A percentile compares a stretch with the other conserved stretches of the same genome.
phyloP scores from a whole-genome alignment of 305 asterid genomes.

The Withania somnifera region DNA sequence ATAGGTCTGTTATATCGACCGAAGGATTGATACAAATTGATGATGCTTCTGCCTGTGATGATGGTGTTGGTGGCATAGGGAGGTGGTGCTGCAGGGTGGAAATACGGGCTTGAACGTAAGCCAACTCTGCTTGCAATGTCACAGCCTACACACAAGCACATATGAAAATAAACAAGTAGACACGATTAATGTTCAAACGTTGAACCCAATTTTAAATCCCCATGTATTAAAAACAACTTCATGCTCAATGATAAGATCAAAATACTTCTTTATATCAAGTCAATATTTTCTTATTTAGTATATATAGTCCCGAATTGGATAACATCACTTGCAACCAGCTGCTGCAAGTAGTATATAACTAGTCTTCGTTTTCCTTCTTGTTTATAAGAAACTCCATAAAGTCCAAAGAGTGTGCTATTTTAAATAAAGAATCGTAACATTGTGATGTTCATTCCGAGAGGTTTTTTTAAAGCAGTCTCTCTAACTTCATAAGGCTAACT shows the following conservation, averaged over 20 bases:
- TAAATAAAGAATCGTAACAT: not conserved
- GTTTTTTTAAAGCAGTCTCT: no score
- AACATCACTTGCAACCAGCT: not conserved
- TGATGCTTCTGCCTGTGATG: not conserved
- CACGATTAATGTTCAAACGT: not conserved
- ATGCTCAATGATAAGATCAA: not conserved
- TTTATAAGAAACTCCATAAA: not conserved
- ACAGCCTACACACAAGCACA: constrained; percentile 35
- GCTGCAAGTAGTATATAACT: not conserved
- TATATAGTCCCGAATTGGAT: not conserved
- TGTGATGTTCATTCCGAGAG: no score
- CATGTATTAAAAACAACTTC: not conserved
- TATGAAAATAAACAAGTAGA: not conserved
- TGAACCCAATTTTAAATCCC: not conserved
- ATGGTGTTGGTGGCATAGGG: not conserved
- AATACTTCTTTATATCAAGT: not conserved
- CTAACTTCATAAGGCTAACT: no score
- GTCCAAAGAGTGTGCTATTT: not conserved
- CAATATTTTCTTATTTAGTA: not conserved
- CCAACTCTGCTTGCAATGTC: constrained; percentile 74
- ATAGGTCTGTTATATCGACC: constrained; percentile 27
- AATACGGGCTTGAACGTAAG: constrained; percentile 71
- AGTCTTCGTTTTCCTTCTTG: not conserved
- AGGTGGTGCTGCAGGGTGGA: constrained; percentile 33
- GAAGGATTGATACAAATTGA: not conserved